Percentiles rank a stretch among this genome's conserved stretches.
phyloP scores from a whole-genome alignment of 2,329 filamentous ascomycete genomes.

The Colletotrichum cuscutae region DNA sequence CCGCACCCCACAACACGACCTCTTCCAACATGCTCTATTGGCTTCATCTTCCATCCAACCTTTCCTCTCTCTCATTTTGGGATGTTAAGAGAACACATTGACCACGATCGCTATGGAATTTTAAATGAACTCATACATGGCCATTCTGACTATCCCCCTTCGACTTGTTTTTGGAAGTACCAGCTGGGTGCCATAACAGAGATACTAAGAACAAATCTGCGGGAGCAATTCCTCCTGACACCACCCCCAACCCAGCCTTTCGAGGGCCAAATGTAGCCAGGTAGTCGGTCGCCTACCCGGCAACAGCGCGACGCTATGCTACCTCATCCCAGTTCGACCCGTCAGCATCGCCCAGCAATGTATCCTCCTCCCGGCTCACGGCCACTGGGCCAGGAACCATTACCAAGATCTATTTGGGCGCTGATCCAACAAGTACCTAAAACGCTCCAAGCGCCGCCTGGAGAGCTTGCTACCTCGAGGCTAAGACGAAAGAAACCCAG shows the following conservation, averaged over 20 bases:
- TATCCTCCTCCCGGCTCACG: background rate
- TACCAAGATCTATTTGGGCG: slow-evolving; percentile 13
- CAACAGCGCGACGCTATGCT: background rate
- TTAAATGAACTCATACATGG: background rate
- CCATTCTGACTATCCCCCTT: background rate
- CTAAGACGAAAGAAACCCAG: slow-evolving; percentile 15
- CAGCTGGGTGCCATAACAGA: background rate
- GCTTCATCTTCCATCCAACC: slow-evolving; percentile 4
- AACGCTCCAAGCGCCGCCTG: slow-evolving; percentile 5
- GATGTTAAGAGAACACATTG: background rate
- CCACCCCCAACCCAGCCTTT: background rate
- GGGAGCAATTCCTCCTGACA: background rate
- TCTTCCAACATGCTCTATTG: background rate
- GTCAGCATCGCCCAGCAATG: background rate
- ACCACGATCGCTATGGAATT: background rate
- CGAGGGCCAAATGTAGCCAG: background rate
- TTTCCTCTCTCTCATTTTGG: background rate
- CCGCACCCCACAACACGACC: slow-evolving; percentile 16
- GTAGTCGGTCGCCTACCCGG: background rate
- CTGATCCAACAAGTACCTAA: background rate
- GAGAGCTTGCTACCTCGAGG: background rate
- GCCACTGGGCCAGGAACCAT: background rate
- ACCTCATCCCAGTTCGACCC: slow-evolving; percentile 2
- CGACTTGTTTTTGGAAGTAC: background rate
- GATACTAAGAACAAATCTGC: background rate